Percentiles rank a stretch among this genome's conserved stretches.
These are phyloP conservation scores for Hawksworthiomyces lignivorus DNA, from an alignment of 2,329 filamentous ascomycete genomes.

Conservation along the genomic window DNA sequence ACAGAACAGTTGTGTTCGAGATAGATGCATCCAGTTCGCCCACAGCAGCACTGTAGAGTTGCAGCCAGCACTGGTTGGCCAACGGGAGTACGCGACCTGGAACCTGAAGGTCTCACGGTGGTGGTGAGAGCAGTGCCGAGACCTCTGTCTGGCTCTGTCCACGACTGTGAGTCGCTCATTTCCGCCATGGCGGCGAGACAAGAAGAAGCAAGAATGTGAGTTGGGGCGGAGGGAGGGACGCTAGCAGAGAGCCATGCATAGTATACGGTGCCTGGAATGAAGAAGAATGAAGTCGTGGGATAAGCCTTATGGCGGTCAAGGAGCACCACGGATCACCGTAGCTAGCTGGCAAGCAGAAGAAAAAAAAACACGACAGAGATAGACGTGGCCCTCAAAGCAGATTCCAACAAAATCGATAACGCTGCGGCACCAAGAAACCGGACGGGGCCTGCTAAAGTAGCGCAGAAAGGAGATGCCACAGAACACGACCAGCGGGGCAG, in stretches of 20 bases:
- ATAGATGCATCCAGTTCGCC: constrained; percentile 68
- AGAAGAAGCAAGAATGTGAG: constrained; percentile 7
- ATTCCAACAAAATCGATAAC: no score
- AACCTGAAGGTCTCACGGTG: neutral
- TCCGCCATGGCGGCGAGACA: constrained; percentile 7
- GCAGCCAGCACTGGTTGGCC: constrained; percentile 22
- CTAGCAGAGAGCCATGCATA: neutral
- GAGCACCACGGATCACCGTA: no score
- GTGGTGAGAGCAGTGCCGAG: neutral
- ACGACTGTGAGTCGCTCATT: constrained; percentile 3
- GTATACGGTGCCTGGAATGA: constrained; percentile 5
- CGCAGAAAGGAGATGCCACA: no score
- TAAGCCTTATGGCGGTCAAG: no score
- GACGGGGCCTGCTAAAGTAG: no score
- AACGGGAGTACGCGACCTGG: neutral
- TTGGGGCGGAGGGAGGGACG: neutral
- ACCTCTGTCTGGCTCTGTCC: constrained; percentile 5
- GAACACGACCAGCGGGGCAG: no score
- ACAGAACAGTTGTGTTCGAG: constrained; percentile 72
- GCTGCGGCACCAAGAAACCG: no score
- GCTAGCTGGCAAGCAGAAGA: no score
- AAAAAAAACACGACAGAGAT: no score
- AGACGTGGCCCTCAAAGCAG: no score
- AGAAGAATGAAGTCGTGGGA: neutral
- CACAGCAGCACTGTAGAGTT: constrained; percentile 70